These are phyloP conservation scores for Dryas alaskensis DNA, from an alignment of 306 rosid species.

Conservation along the genomic window DNA sequence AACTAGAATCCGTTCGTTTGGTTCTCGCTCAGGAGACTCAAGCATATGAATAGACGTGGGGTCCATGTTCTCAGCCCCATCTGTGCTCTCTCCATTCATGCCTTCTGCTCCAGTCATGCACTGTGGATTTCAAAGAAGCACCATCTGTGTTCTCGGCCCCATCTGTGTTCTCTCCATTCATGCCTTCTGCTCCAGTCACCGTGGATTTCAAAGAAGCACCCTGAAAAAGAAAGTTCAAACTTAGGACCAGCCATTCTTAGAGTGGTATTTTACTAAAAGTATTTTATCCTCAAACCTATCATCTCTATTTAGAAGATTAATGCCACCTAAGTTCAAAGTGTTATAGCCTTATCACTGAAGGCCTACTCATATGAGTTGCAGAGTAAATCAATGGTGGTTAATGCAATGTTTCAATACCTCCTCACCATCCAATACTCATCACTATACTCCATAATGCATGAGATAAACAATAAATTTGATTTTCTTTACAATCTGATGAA, in stretches of 20 bases:
- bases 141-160: slow-evolving; percentile 11
- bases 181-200: slow-evolving; percentile 54
- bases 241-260: slow-evolving; percentile 23
- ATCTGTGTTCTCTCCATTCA: no score
- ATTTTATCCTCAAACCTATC: neutral
- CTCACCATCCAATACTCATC: neutral
- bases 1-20: no score
- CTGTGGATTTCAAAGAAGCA: slow-evolving; percentile 78
- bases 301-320: neutral
- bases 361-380: slow-evolving; percentile 6
- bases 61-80: no score
- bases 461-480: slow-evolving; percentile 4
- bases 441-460: slow-evolving; percentile 7
- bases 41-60: no score
- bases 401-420: no score
- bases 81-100: no score
- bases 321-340: slow-evolving; percentile 5
- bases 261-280: neutral
- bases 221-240: slow-evolving; percentile 36
- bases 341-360: neutral
- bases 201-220: slow-evolving; percentile 80
- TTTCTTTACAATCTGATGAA: slow-evolving; percentile 11
- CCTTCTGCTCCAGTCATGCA: slow-evolving; percentile 47
- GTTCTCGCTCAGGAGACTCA: no score
- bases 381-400: neutral